A percentile compares a stretch with the other conserved stretches of the same genome.
Conservation (phyloP, 2,329 filamentous ascomycete species). For the Pseudocercospora ulei region DNA sequence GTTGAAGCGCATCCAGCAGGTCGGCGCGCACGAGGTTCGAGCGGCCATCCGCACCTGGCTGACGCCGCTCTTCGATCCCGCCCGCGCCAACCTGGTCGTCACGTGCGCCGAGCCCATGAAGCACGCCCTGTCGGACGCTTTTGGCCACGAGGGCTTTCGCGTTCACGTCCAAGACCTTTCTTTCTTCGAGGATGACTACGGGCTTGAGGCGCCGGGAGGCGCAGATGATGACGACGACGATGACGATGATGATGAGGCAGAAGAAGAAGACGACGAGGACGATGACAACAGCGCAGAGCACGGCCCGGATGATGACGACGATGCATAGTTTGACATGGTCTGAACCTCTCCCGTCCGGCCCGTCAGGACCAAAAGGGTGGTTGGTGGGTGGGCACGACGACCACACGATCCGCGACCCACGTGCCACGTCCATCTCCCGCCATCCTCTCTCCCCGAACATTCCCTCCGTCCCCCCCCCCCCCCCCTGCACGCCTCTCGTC, state of each 20-base stretch:
- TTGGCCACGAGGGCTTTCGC: slow-evolving; percentile 67
- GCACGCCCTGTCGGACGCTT: slow-evolving; percentile 67
- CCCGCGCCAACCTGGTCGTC: slow-evolving; percentile 72
- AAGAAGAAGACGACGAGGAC: neutral
- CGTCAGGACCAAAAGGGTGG: no score
- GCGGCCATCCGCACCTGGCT: slow-evolving; percentile 64
- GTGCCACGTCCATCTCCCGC: no score
- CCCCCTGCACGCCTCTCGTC: no score
- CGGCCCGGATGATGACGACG: neutral
- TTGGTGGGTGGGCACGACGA: no score
- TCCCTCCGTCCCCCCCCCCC: no score
- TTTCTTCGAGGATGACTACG: slow-evolving; percentile 84
- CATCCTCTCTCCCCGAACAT: no score
- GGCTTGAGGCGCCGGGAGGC: slow-evolving; percentile 55
- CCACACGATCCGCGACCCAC: no score
- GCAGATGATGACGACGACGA: slow-evolving; percentile 49
- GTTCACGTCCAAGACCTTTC: slow-evolving; percentile 63
- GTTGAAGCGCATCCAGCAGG: slow-evolving; percentile 64
- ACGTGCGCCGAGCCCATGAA: slow-evolving; percentile 79
- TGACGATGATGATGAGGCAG: slow-evolving; percentile 38
- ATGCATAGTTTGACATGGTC: no score
- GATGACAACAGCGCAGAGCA: neutral
- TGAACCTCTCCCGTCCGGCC: no score
- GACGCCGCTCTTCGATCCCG: slow-evolving; percentile 67
- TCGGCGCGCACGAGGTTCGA: slow-evolving; percentile 67